Evolutionary conservation across 2,329 filamentous ascomycete species (phyloP), one percentile per base, ranked within the genome.

Genomic region (Myriosclerotinia scirpicola): DNA sequence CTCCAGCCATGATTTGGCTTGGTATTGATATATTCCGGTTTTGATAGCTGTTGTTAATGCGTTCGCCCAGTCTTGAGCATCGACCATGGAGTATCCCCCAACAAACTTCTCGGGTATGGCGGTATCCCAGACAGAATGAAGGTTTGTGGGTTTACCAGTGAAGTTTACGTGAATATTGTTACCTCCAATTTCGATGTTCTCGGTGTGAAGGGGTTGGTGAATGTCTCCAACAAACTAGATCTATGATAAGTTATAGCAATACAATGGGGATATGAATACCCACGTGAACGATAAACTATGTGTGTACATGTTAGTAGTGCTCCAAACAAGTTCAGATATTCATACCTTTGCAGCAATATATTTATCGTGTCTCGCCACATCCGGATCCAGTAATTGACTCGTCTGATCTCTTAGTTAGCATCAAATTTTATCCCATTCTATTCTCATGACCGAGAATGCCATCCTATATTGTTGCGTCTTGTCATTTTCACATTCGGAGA

Each of bases 61-160:
- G n/a, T 79, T 78, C 1, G 87, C 85, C 84, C 87, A 90, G 53
- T 75, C 75, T 61, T 79, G 76, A 1, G 86, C 87, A 55, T 82
- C 78, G 6, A 77, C 75, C 0, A 76, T 83, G 76, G 77, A 80
- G 76, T 74, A 84, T n/a, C 82, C 85, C 2, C 87, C 87, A 1
- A 89, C 79, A 73, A 85, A 78, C 73, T 87, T 85, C 78, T 90
- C 87, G 0, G 86, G 83, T 69, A 92, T 91, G 71, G 83, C 85
- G 64, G 84, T 86, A 74, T 92, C 90, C 90, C 90, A 92, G 20
- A 91, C 85, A 67, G 88, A 83, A 74, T 92, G 90, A 53, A 92
- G 81, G 74, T 92, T 92, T 65, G 84, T 81, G 38, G 80, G 76
- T 40, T 77, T 76, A 3, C 82, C 82, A 36, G 86, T 80, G 78